Percentiles rank a stretch among this genome's conserved stretches.
Conservation (phyloP, 2,329 filamentous ascomycete genomes). For the Aspergillus unguis region DNA sequence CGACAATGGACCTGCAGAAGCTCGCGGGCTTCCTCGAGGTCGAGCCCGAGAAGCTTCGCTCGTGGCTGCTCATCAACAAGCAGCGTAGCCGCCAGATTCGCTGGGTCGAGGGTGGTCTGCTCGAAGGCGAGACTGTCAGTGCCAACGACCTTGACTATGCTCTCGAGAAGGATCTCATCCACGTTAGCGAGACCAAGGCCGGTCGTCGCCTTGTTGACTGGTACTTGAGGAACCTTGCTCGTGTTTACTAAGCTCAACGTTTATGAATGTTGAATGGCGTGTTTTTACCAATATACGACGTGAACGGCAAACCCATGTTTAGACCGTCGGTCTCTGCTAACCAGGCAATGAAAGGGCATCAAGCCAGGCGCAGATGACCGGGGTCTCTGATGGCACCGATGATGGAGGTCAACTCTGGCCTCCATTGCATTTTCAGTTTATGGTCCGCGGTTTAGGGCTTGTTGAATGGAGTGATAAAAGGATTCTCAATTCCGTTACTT, state of each 20-base stretch:
- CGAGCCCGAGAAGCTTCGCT: slow-evolving; percentile 89
- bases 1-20: slow-evolving; percentile 98
- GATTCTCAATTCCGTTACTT: not conserved
- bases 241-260: slow-evolving; percentile 69
- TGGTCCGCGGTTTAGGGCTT: slow-evolving; percentile 11
- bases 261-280: not conserved
- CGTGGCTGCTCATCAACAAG: slow-evolving; percentile 96
- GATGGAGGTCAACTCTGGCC: too few relatives aligned
- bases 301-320: not conserved
- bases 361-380: not conserved
- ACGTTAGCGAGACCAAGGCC: slow-evolving; percentile 98
- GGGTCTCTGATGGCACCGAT: too few relatives aligned
- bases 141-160: slow-evolving; percentile 96
- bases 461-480: slow-evolving; percentile 18
- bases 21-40: slow-evolving; percentile 96
- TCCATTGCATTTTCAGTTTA: too few relatives aligned
- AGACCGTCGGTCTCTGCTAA: not conserved
- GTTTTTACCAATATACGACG: not conserved
- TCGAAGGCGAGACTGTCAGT: slow-evolving; percentile 90
- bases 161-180: slow-evolving; percentile 93
- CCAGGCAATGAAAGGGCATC: not conserved
- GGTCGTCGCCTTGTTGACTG: slow-evolving; percentile 96
- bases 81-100: slow-evolving; percentile 95
- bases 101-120: slow-evolving; percentile 83
- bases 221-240: slow-evolving; percentile 95